These are phyloP conservation scores for Intubia oerlemansii DNA, from an alignment of 2,329 filamentous ascomycete genomes.

Conservation along the genomic window DNA sequence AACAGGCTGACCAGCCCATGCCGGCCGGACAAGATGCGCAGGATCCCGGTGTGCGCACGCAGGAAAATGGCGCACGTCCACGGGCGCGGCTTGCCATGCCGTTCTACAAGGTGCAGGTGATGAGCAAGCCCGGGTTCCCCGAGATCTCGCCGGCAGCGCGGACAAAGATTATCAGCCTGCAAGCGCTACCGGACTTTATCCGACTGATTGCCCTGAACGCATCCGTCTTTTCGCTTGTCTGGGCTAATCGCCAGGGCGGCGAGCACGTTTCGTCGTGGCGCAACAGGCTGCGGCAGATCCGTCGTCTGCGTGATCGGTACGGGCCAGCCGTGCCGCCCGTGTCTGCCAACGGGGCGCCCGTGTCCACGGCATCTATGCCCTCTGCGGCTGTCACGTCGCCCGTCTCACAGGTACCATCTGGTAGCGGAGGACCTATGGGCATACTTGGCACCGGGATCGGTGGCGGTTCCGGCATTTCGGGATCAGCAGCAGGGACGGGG, in stretches of 20 bases:
- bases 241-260: slow-evolving; percentile 53
- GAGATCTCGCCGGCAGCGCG: slow-evolving; percentile 79
- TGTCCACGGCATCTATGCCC: slow-evolving; percentile 12
- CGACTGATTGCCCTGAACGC: slow-evolving; percentile 81
- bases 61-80: no score
- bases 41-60: no score
- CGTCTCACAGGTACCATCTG: no score
- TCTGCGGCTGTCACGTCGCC: background rate
- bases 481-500: background rate
- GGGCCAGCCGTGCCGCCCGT: slow-evolving; percentile 18
- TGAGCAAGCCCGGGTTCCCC: slow-evolving; percentile 75
- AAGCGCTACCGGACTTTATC: slow-evolving; percentile 66
- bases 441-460: background rate
- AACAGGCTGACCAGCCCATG: background rate
- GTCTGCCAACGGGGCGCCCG: no score
- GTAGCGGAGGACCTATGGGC: no score
- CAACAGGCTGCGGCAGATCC: slow-evolving; percentile 67
- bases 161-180: slow-evolving; percentile 70
- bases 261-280: slow-evolving; percentile 84
- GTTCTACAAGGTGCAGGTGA: slow-evolving; percentile 78
- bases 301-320: slow-evolving; percentile 53
- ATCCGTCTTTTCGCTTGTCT: slow-evolving; percentile 83
- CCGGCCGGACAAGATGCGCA: slow-evolving; percentile 1
- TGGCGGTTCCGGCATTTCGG: no score
- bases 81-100: slow-evolving; percentile 10